Conservation (phyloP, 768 basidiomycete species). For the Russula olivacea region DNA sequence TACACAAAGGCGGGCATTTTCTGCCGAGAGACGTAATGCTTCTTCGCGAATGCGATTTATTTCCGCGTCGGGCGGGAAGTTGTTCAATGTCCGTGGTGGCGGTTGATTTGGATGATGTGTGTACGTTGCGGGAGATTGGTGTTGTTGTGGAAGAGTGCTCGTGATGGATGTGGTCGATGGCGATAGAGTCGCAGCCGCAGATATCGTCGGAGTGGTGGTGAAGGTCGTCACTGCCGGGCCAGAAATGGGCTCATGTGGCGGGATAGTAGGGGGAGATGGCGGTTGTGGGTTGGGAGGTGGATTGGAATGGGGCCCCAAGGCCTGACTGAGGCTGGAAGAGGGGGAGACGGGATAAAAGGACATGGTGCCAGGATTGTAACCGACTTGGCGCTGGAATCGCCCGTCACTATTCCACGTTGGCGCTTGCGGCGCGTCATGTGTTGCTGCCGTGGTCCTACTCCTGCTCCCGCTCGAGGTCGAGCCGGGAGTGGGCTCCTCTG, state of each 20-base stretch:
- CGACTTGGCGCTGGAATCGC: conserved; percentile 18
- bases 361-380: conserved; percentile 20
- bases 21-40: conserved; percentile 18
- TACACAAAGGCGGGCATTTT: conserved; percentile 23
- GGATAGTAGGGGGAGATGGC: conserved; percentile 11
- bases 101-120: conserved; percentile 9
- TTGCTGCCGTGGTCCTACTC: conserved; percentile 10
- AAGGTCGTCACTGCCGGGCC: conserved; percentile 10
- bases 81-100: conserved; percentile 8
- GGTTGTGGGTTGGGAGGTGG: conserved; percentile 18
- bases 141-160: conserved; percentile 11
- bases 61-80: conserved; percentile 13
- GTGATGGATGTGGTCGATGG: conserved; percentile 16
- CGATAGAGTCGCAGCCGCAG: conserved; percentile 14
- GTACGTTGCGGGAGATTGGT: conserved; percentile 9
- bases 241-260: conserved; percentile 10
- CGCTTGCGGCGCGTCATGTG: conserved; percentile 20
- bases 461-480: conserved; percentile 20
- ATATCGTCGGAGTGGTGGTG: conserved; percentile 16
- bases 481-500: conserved; percentile 17
- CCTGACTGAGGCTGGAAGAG: conserved; percentile 23
- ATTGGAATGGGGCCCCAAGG: conserved; percentile 19
- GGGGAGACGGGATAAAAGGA: conserved; percentile 20
- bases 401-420: conserved; percentile 18
- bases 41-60: conserved; percentile 22